Base-by-base conservation (phyloP, 106 monocot genomes). In the Ottelia alismoides region DNA sequence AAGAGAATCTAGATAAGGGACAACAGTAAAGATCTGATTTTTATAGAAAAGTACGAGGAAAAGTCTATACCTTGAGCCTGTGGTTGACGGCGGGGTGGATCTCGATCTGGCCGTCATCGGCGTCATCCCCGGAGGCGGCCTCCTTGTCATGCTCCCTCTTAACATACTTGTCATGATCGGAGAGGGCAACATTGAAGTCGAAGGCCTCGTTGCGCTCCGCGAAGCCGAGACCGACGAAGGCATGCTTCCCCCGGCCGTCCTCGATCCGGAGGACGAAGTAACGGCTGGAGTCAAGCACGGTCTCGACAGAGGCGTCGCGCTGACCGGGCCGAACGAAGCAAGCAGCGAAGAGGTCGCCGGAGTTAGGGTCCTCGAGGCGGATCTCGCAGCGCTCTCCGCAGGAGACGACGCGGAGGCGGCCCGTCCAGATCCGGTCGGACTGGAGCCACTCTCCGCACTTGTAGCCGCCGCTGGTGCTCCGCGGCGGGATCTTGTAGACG, bases 391-490 rank as follows among this genome's bases (percentile, higher is more conserved):
- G 85, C 1, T 78, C 72, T 25, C 69, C 64, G 60, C 84, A 84
- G 27, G 96, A 96, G 31, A 96, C 96, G 22, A 96, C 88, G 27
- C 88, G 96, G 68, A 89, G 96, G 27, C 88, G 81, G 46, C 96
- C 96, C 2, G 88, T 69, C 96, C 96, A 96, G 84, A 96, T 96
- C 81, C 70, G 78, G 58, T 96, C 88, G 19, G 94, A 76, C 70
- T 96, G 96, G 25, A 96, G 78, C 96, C 96, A 96, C 68, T 89
- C 96, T 0, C 89, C 94, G 27, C 96, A 96, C 75, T 88, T 88
- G 72, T 96, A 89, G 3, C 96, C 96, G 25, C 78, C 82, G 60
- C 88, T 88, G 47, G 78, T 81, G 57, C 62, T 74, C 31, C 96
- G 77, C 1, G 96, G 88, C 18, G 96, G 96, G 70, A 96, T 96